These are phyloP conservation scores for Eustoma russellianum DNA, from an alignment of 257 asterid genomes.

Conservation along the genomic window DNA sequence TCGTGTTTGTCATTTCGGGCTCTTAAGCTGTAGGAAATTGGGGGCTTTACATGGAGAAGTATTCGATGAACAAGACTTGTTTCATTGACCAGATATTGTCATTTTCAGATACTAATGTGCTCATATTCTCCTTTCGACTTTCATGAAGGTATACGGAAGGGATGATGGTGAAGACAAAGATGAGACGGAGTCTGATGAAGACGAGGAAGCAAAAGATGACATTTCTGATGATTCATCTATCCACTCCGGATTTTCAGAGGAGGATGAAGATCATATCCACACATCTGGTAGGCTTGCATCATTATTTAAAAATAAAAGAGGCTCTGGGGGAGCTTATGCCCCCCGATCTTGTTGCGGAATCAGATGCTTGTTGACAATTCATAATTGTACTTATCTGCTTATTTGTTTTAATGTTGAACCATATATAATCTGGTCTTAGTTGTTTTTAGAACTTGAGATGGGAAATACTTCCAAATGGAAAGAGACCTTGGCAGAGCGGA, in stretches of 20 bases:
- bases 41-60: too few species aligned
- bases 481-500: constrained; percentile 62
- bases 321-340: not conserved
- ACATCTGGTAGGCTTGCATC: constrained; percentile 18
- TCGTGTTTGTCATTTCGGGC: too few species aligned
- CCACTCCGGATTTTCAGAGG: constrained; percentile 32
- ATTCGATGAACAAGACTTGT: too few species aligned
- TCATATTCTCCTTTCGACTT: constrained; percentile 3
- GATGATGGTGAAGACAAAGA: constrained; percentile 27
- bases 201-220: constrained; percentile 13
- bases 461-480: constrained; percentile 89
- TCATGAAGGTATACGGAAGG: constrained; percentile 18
- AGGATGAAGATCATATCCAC: constrained; percentile 38
- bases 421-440: constrained; percentile 5
- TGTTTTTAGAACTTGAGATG: constrained; percentile 37
- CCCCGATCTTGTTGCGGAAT: not conserved
- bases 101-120: not conserved
- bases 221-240: constrained; percentile 20
- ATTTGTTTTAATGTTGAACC: not conserved
- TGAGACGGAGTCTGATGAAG: constrained; percentile 51
- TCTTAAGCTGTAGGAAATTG: too few species aligned
- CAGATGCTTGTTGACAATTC: not conserved
- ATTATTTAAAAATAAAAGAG: not conserved
- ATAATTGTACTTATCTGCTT: not conserved
- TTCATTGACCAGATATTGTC: too few species aligned